Evolutionary conservation across 2,329 filamentous ascomycete species (phyloP).

Genomic region (Ilyonectria sp.): DNA sequence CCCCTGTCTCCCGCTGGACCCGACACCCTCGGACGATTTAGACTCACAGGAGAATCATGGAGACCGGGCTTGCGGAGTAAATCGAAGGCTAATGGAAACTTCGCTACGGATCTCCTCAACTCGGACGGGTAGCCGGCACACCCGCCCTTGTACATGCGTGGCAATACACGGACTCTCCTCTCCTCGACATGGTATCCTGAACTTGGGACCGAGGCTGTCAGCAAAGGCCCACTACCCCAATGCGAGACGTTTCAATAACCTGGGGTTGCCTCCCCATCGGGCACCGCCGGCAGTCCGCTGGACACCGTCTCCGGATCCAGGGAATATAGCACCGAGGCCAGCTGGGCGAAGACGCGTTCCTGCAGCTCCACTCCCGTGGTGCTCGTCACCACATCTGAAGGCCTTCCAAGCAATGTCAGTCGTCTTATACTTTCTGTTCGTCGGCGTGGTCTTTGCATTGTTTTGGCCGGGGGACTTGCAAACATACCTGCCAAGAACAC

Average conservation of each 20-base stretch:
- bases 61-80: neutral
- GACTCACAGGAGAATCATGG: neutral
- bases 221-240: too few relatives aligned
- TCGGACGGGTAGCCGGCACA: too few relatives aligned
- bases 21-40: neutral
- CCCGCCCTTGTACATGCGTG: too few relatives aligned
- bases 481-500: constrained; percentile 12
- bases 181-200: too few relatives aligned
- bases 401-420: constrained; percentile 5
- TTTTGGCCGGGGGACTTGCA: neutral
- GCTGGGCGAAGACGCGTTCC: constrained; percentile 13
- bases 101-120: too few relatives aligned
- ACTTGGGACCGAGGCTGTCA: too few relatives aligned
- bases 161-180: too few relatives aligned
- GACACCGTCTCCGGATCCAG: constrained; percentile 7
- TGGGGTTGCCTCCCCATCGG: too few relatives aligned
- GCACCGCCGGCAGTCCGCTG: neutral
- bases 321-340: neutral
- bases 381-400: constrained; percentile 10
- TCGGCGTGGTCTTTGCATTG: neutral
- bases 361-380: constrained; percentile 12
- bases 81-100: neutral
- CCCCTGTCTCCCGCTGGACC: too few relatives aligned
- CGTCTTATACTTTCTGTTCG: constrained; percentile 2
- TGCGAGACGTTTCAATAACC: too few relatives aligned